Conservation (phyloP, 331 rosid species). For the Pyracantha coccinea region DNA sequence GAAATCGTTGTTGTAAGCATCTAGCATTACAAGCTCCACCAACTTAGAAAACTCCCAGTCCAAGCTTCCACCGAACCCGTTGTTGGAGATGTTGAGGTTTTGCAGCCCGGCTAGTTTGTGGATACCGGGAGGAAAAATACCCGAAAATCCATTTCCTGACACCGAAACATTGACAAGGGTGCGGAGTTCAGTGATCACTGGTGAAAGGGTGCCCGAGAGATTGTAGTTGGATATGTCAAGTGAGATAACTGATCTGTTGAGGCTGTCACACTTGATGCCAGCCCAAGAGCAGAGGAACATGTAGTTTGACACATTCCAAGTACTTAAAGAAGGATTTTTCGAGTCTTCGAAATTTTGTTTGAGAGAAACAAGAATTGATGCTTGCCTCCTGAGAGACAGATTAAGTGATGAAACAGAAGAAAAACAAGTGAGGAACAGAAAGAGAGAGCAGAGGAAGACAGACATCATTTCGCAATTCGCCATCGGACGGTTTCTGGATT, state of each 20-base stretch:
- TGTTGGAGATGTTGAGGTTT: constrained; percentile 73
- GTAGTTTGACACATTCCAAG: constrained; percentile 52
- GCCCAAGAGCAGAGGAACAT: constrained; percentile 64
- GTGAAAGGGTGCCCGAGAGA: constrained; percentile 66
- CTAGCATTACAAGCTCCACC: constrained; percentile 42
- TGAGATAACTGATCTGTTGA: constrained; percentile 43
- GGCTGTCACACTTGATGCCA: constrained; percentile 55
- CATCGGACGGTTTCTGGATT: neutral
- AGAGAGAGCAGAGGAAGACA: constrained; percentile 6
- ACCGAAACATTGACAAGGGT: constrained; percentile 47
- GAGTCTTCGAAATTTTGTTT: constrained; percentile 42
- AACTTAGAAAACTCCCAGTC: constrained; percentile 45
- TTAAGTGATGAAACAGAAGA: constrained; percentile 38
- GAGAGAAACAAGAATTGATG: constrained; percentile 56
- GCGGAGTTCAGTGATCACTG: constrained; percentile 43
- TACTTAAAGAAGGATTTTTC: constrained; percentile 26
- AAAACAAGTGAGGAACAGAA: constrained; percentile 7
- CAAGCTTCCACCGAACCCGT: constrained; percentile 54
- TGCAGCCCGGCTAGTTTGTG: constrained; percentile 37
- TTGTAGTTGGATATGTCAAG: constrained; percentile 55
- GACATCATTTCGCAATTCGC: constrained; percentile 21
- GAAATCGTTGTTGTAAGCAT: constrained; percentile 73
- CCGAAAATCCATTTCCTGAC: constrained; percentile 46
- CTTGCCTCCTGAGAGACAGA: constrained; percentile 45
- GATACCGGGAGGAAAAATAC: constrained; percentile 39